Percentiles rank a stretch among this genome's conserved stretches.
Conservation (phyloP, 306 rosid genomes). For the Citrullus colocynthis region DNA sequence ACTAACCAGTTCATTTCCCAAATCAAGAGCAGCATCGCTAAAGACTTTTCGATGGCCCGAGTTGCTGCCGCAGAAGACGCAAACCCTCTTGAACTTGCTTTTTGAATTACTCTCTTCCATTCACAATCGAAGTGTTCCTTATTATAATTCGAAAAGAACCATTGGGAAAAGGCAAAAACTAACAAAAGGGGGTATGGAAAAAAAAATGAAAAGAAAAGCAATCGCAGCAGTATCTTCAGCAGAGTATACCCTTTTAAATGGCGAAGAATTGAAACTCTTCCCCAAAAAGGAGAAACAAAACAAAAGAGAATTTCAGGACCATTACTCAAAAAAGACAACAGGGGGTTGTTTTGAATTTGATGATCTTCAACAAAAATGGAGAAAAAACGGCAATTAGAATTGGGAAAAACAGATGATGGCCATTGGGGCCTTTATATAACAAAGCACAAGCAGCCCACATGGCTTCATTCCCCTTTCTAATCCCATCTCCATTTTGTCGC, state of each 20-base stretch:
- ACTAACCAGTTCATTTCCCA: slow-evolving; percentile 79
- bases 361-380: slow-evolving; percentile 15
- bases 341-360: not conserved
- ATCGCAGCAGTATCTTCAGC: slow-evolving; percentile 9
- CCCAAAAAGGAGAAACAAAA: slow-evolving; percentile 17
- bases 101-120: slow-evolving; percentile 49
- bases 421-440: not conserved
- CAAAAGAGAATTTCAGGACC: slow-evolving; percentile 12
- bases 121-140: slow-evolving; percentile 19
- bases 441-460: slow-evolving; percentile 4
- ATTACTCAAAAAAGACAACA: slow-evolving; percentile 17
- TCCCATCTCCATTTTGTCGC: not conserved
- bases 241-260: slow-evolving; percentile 8
- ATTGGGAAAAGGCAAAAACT: slow-evolving; percentile 13
- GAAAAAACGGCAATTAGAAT: not conserved
- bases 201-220: not conserved
- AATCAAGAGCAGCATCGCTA: slow-evolving; percentile 70
- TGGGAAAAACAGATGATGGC: not conserved
- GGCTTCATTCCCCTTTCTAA: not conserved
- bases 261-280: slow-evolving; percentile 6
- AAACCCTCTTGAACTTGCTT: slow-evolving; percentile 68
- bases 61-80: slow-evolving; percentile 96
- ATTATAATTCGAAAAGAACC: slow-evolving; percentile 22
- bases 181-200: not conserved
- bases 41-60: slow-evolving; percentile 67